Conservation (phyloP, 2,329 filamentous ascomycete species). For the Aureobasidium zeae region DNA sequence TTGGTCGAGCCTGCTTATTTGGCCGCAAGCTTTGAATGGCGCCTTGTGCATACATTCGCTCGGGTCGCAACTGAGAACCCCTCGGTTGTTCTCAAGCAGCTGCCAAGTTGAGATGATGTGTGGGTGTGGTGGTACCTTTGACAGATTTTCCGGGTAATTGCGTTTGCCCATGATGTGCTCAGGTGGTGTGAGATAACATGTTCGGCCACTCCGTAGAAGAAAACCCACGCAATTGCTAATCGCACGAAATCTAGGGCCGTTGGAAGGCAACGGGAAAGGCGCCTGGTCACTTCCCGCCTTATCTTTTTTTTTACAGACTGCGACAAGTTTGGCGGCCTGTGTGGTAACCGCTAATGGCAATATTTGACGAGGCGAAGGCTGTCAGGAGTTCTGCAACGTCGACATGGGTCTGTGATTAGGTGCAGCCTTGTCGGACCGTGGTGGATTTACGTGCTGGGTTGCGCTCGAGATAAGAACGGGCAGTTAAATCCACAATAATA, state of each 20-base stretch:
- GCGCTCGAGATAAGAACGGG: too few species aligned
- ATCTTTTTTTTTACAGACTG: too few species aligned
- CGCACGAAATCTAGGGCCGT: neutral
- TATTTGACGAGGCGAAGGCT: neutral
- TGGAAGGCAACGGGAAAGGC: neutral
- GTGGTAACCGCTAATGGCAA: constrained; percentile 3
- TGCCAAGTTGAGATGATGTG: neutral
- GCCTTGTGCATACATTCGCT: neutral
- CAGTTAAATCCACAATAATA: too few species aligned
- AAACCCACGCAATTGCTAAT: neutral
- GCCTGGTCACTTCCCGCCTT: too few species aligned
- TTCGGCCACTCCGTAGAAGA: constrained; percentile 1
- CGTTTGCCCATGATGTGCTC: too few species aligned
- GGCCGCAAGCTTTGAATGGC: constrained; percentile 3
- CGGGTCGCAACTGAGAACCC: neutral
- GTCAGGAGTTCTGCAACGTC: too few species aligned
- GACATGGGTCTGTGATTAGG: too few species aligned
- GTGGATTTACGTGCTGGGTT: too few species aligned
- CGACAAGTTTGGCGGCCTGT: too few species aligned
- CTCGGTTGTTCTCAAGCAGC: neutral
- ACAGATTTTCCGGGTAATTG: too few species aligned
- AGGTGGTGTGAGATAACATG: neutral
- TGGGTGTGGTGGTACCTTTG: too few species aligned
- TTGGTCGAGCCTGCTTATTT: neutral
- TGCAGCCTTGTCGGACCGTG: too few species aligned